Evolutionary conservation across 371 early-diverging fungal species (phyloP).

Genomic region (Mucor lusitanicus): DNA sequence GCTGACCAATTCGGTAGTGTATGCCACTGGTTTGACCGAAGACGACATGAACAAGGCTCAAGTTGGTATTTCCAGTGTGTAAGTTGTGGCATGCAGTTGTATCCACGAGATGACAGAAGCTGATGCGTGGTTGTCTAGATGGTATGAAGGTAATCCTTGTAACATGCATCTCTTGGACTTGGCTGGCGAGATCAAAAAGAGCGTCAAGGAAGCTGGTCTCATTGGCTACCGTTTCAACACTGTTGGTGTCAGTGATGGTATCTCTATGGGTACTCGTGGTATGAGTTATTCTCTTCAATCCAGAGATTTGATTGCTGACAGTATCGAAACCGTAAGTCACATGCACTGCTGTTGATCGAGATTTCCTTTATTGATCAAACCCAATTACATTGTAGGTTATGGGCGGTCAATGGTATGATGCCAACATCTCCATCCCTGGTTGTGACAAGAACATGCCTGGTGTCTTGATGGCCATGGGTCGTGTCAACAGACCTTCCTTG

Average conservation of each 20-base stretch:
- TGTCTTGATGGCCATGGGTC: conserved; percentile 89
- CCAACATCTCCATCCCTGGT: conserved; percentile 89
- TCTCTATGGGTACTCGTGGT: conserved; percentile 94
- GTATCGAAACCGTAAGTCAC: conserved; percentile 87
- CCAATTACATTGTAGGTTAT: conserved; percentile 2
- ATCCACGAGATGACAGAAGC: neutral
- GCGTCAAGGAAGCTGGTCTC: conserved; percentile 85
- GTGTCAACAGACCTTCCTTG: conserved; percentile 90
- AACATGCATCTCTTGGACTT: conserved; percentile 98
- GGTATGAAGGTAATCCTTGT: conserved; percentile 99
- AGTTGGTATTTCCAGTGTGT: conserved; percentile 93
- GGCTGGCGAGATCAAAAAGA: conserved; percentile 86
- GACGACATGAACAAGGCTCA: conserved; percentile 82
- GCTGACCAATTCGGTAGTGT: conserved; percentile 55
- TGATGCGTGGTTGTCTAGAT: conserved; percentile 43
- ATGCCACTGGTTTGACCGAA: conserved; percentile 85
- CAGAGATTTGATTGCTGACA: conserved; percentile 97
- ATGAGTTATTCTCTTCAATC: conserved; percentile 97
- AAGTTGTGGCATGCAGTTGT: conserved; percentile 30
- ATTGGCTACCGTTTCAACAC: conserved; percentile 96
- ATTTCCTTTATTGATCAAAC: neutral
- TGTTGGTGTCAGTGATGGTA: conserved; percentile 96
- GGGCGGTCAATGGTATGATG: conserved; percentile 63
- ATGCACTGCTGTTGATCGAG: neutral
- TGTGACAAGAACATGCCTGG: conserved; percentile 98